Evolutionary conservation across 179 eudicot species (phyloP), one percentile per base, ranked within the genome.

Genomic region (Pouteria campechiana): DNA sequence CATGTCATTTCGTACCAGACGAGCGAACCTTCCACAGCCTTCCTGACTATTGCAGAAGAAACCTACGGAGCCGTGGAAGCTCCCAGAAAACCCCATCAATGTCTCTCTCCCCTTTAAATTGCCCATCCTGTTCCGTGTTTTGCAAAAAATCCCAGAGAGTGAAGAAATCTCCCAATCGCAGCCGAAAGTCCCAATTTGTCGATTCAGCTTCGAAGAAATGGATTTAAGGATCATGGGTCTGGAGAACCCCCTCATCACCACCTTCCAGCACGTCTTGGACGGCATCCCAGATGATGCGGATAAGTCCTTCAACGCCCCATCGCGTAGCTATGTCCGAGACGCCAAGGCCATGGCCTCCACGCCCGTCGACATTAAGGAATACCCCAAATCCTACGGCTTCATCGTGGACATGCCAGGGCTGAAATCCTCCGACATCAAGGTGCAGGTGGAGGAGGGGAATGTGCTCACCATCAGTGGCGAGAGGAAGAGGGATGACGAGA

Each of bases 331-430:
- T 58, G 64, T 79, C 1, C 55, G 71, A 0, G 85, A 80, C 48
- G 72, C 85, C 16, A 74, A 65, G 46, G 90, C 90, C 1, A 74
- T 77, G 85, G 85, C 85, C 1, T 43, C 67, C 0, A 80, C 84
- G 0, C 66, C 75, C 0, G 84, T 73, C 0, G 89, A 79, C 23
- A 61, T 79, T 25, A 76, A 67, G 55, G 83, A 79, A 48, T 54
- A 46, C 36, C 80, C 72, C 3, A 67, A 52, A 4, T 29, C 68
- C 11, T 79, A 68, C 67, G 52, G 44, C 17, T 80, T 73, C 53
- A 54, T 74, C 11, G 41, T 80, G 43, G 84, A 77, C 68, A 77
- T 80, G 84, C 81, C 74, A 0, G 90, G 89, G 41, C 3, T 76
- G 15, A 68, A 67, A 32, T 47, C 73, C 3, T 65, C 57, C 0